phyloP scores from a whole-genome alignment of 208 protist species.

The Leptomonas pyrrhocoris region DNA sequence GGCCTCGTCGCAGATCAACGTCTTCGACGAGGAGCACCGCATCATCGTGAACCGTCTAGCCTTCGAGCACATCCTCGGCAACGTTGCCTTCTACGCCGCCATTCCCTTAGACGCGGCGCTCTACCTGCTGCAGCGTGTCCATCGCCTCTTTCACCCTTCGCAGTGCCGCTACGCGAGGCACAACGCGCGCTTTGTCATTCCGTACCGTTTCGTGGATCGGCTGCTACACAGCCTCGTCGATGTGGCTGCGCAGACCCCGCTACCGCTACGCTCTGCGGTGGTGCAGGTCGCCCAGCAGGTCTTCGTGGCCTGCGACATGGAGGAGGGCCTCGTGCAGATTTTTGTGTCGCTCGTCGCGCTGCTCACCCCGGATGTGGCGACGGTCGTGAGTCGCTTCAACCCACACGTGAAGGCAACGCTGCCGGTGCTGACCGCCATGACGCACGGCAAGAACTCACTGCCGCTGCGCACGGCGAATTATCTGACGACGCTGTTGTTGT shows the following conservation, averaged over 20 bases:
- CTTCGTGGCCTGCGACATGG: conserved; percentile 72
- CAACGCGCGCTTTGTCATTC: conserved; percentile 65
- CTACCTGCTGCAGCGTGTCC: conserved; percentile 56
- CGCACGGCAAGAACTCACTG: conserved; percentile 28
- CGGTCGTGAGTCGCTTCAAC: conserved; percentile 29
- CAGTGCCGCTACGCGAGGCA: conserved; percentile 66
- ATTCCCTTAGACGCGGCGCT: conserved; percentile 51
- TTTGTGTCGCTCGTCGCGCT: conserved; percentile 60
- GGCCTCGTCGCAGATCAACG: conserved; percentile 43
- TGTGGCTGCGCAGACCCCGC: conserved; percentile 31
- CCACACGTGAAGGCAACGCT: conserved; percentile 37
- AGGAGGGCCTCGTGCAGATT: conserved; percentile 56
- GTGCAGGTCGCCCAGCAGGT: conserved; percentile 73
- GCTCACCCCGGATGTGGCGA: conserved; percentile 54
- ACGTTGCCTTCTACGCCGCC: conserved; percentile 53
- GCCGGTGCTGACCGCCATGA: conserved; percentile 41
- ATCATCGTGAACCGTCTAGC: conserved; percentile 83
- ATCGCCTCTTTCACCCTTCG: conserved; percentile 53
- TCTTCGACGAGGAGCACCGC: conserved; percentile 62
- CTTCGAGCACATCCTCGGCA: conserved; percentile 73
- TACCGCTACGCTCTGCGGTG: conserved; percentile 43
- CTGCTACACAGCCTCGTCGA: conserved; percentile 70
- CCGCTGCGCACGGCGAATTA: conserved; percentile 50
- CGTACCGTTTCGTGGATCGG: conserved; percentile 70
- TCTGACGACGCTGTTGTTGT: conserved; percentile 54